phyloP scores from a whole-genome alignment of 2,329 filamentous ascomycete species.

The Colletotrichum navitas region DNA sequence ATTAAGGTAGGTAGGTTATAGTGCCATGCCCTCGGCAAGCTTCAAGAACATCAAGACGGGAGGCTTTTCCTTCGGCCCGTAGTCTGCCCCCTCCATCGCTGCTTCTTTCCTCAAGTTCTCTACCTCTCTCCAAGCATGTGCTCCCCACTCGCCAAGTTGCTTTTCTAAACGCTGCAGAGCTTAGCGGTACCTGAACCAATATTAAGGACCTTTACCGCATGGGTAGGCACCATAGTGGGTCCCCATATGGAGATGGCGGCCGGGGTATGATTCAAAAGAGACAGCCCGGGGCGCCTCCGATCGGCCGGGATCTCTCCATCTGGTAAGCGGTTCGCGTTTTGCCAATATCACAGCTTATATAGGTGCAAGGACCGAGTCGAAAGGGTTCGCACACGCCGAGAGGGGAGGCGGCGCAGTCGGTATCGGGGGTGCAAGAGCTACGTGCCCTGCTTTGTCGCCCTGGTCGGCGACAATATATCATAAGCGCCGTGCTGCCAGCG shows the following conservation, averaged over 20 bases:
- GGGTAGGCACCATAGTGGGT: constrained; percentile 30
- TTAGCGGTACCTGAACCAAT: not conserved
- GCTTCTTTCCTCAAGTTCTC: not conserved
- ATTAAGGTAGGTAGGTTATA: not conserved
- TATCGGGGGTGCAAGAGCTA: not conserved
- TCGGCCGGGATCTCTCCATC: constrained; percentile 30
- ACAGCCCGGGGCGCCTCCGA: constrained; percentile 5
- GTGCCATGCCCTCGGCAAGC: not conserved
- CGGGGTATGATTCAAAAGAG: constrained; percentile 27
- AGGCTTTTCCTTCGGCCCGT: not conserved
- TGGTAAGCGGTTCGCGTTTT: constrained; percentile 17
- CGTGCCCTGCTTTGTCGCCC: not conserved
- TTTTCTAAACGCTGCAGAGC: not conserved
- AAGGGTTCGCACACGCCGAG: constrained; percentile 6
- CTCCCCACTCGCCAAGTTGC: not conserved
- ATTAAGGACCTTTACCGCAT: constrained; percentile 15
- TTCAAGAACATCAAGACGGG: not conserved
- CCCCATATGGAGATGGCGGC: constrained; percentile 1
- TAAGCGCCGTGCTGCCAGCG: not conserved
- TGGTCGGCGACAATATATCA: constrained; percentile 4
- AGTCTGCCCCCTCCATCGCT: not conserved
- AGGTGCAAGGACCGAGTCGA: constrained; percentile 4
- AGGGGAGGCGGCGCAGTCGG: constrained; percentile 2
- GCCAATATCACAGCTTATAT: constrained; percentile 18
- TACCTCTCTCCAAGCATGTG: not conserved